phyloP scores from a whole-genome alignment of 345 rosid genomes.

The Euphorbia tirucalli region DNA sequence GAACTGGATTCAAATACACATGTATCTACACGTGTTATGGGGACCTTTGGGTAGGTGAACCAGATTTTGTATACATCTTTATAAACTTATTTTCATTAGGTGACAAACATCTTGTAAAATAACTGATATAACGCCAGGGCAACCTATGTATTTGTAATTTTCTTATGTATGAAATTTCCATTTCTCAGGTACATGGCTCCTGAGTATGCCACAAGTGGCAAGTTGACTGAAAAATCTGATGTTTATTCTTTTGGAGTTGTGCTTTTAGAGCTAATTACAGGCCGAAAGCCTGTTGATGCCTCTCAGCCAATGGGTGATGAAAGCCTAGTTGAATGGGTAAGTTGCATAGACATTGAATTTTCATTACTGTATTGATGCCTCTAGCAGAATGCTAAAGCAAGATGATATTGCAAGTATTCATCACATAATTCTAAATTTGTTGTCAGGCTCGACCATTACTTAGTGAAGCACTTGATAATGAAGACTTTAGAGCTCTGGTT shows the following conservation, averaged over 20 bases:
- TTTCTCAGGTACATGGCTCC: constrained; percentile 93
- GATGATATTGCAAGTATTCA: too few species aligned
- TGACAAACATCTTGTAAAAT: not conserved
- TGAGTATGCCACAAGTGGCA: constrained; percentile 94
- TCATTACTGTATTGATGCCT: constrained; percentile 3
- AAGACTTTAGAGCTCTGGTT: constrained; percentile 60
- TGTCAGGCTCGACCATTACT: constrained; percentile 88
- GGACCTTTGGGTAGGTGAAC: constrained; percentile 84
- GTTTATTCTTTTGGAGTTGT: constrained; percentile 95
- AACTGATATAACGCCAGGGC: not conserved
- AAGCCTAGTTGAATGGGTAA: constrained; percentile 98
- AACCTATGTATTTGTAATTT: not conserved
- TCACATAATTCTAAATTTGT: not conserved
- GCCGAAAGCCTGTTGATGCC: constrained; percentile 92
- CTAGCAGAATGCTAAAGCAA: too few species aligned
- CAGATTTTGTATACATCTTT: not conserved
- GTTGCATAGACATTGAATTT: constrained; percentile 7
- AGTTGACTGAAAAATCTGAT: constrained; percentile 92
- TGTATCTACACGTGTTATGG: constrained; percentile 94
- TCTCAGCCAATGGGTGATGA: constrained; percentile 95
- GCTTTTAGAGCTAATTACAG: constrained; percentile 91
- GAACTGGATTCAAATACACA: constrained; percentile 82
- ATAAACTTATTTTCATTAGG: not conserved
- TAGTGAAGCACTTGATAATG: constrained; percentile 66
- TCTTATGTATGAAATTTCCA: constrained; percentile 20